These are phyloP conservation scores for Salvia rosmarinus DNA, from an alignment of 257 asterid species.

Conservation along the genomic window DNA sequence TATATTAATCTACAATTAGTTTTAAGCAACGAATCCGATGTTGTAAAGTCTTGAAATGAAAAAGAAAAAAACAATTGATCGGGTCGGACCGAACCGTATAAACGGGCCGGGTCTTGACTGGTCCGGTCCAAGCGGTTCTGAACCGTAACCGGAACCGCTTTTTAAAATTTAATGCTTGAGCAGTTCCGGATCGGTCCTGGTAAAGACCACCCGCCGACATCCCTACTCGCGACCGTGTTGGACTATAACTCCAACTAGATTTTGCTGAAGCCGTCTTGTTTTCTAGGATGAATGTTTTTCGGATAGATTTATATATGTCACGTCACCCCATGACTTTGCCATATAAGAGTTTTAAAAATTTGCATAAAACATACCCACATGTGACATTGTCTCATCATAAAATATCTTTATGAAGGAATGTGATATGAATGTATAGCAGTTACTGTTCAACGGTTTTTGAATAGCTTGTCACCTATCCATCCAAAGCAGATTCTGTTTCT, in stretches of 20 bases:
- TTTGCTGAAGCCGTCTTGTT: background rate
- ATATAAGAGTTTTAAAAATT: background rate
- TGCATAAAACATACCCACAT: background rate
- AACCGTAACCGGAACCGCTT: too few relatives aligned
- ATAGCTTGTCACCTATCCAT: slow-evolving; percentile 14
- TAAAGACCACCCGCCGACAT: too few relatives aligned
- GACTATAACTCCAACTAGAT: slow-evolving; percentile 13
- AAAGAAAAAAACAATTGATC: too few relatives aligned
- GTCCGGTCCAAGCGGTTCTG: too few relatives aligned
- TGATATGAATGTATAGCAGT: slow-evolving; percentile 25
- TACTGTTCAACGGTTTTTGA: slow-evolving; percentile 17
- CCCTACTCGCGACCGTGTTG: slow-evolving; percentile 4
- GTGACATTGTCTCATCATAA: background rate
- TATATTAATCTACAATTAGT: too few relatives aligned
- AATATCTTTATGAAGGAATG: slow-evolving; percentile 12
- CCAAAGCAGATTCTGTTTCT: slow-evolving; percentile 27
- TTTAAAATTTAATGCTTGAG: too few relatives aligned
- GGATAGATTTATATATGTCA: background rate
- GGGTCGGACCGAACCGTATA: too few relatives aligned
- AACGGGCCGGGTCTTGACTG: too few relatives aligned
- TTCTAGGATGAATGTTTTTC: slow-evolving; percentile 15
- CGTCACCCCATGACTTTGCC: slow-evolving; percentile 29
- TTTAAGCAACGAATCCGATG: slow-evolving; percentile 14
- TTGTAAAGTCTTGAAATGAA: background rate
- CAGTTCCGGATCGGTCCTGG: too few relatives aligned